These are phyloP conservation scores for Sicyos edulis DNA, from an alignment of 306 rosid genomes.

Conservation along the genomic window DNA sequence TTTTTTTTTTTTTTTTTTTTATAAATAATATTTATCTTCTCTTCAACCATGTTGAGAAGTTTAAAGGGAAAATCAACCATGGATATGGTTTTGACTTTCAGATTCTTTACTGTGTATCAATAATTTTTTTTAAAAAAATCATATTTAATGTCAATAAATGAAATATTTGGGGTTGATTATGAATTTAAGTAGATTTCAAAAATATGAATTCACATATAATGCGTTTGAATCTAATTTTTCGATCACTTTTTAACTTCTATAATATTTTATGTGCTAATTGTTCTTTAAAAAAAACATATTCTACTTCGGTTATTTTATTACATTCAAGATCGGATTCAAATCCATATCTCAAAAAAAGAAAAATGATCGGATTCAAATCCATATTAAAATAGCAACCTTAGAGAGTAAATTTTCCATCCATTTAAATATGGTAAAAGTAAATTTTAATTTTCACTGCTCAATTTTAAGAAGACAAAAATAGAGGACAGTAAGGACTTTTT, in stretches of 20 bases:
- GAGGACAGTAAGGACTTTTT: neutral
- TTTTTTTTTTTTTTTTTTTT: too few relatives aligned
- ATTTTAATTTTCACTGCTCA: neutral
- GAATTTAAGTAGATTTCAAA: neutral
- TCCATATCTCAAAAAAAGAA: neutral
- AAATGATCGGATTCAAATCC: too few relatives aligned
- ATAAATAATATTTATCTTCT: too few relatives aligned
- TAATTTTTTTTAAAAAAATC: neutral
- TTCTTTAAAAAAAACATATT: too few relatives aligned
- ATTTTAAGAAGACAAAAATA: neutral
- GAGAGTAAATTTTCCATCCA: neutral
- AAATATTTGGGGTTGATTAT: slow-evolving; percentile 1
- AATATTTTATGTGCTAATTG: neutral
- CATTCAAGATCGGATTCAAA: neutral
- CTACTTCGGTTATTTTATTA: neutral
- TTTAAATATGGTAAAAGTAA: neutral
- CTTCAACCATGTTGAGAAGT: too few relatives aligned
- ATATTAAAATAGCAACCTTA: neutral
- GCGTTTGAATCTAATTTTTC: neutral
- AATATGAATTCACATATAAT: neutral
- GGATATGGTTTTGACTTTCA: too few relatives aligned
- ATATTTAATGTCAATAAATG: neutral
- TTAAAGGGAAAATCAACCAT: too few relatives aligned
- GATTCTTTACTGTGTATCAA: neutral
- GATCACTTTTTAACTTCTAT: neutral